phyloP scores from a whole-genome alignment of 129 eudicot genomes.

The Tagetes erecta region DNA sequence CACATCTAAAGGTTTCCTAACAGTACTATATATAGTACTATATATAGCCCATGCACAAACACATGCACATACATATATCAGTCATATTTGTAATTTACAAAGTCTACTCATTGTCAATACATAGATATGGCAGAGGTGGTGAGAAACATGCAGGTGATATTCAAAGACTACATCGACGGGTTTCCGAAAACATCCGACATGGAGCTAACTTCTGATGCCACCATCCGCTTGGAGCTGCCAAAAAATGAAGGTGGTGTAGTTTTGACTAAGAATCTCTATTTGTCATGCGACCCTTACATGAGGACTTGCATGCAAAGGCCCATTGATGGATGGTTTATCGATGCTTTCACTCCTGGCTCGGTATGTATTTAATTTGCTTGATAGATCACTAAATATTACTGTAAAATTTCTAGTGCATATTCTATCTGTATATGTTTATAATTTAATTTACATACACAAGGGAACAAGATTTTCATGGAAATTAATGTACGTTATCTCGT shows the following conservation, averaged over 20 bases:
- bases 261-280: conserved; percentile 6
- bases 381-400: no score
- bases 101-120: not conserved
- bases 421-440: no score
- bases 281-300: conserved; percentile 24
- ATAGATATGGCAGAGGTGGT: conserved; percentile 1
- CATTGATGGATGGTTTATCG: not conserved
- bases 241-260: not conserved
- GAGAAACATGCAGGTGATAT: conserved; percentile 25
- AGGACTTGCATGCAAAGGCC: not conserved
- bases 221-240: conserved; percentile 16
- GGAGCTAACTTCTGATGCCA: conserved; percentile 14
- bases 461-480: not conserved
- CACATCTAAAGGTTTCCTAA: no score
- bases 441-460: no score
- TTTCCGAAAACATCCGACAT: conserved; percentile 8
- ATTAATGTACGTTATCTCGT: not conserved
- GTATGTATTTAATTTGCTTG: not conserved
- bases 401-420: no score
- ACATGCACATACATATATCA: not conserved
- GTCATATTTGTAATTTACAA: not conserved
- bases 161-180: conserved; percentile 19
- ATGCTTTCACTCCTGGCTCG: conserved; percentile 14
- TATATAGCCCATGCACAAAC: no score
- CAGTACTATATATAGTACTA: no score